Base-by-base conservation (phyloP, 352 stramenopile species). In the Phytophthora lateralis region DNA sequence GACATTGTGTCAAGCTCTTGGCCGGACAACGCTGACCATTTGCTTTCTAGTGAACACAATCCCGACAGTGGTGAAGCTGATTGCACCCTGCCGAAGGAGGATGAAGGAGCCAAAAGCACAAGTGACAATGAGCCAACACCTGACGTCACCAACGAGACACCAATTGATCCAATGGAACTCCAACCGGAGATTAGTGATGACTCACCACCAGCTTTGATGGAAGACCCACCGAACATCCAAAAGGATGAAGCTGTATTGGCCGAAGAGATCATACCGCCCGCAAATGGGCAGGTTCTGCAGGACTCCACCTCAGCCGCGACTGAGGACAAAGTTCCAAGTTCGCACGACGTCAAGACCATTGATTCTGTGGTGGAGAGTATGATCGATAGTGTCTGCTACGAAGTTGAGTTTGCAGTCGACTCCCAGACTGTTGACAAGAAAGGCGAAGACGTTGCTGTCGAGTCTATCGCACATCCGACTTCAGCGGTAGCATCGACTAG, bases 301-400 rank as follows among this genome's bases (percentile, higher is more conserved):
- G 27, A 32, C 11, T 11, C 5, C 27, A 32, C 27, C 27, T 32
- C 27, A 11, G 27, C 27, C 27, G 27, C 27, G 27, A 32, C 7
- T 11, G 27, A 32, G 27, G 27, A 11, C 2, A 7, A 32, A 11
- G 7, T 32, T 6, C 27, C 27, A 7, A 32, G 8, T 32, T 32
- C 27, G 27, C 27, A 32, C 7, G 8, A 32, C 4, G 27, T 42
- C 11, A 12, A 18, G 4, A n/a, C n/a, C 15, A 41, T 52, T 32
- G 20, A 37, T n/a, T 21, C 20, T 1, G 41, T 58, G 32, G 0
- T 64, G 18, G 30, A n/a, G 29, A n/a, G 24, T 20, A 46, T 64
- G 32, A 21, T 64, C 29, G n/a, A 24, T 41, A 18, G 15, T 18
- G 58, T 59, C 20, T 45, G n/a, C 56, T 10, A 52, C 29, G 6